phyloP scores from a whole-genome alignment of 306 rosid genomes.

The Alnus rubra region DNA sequence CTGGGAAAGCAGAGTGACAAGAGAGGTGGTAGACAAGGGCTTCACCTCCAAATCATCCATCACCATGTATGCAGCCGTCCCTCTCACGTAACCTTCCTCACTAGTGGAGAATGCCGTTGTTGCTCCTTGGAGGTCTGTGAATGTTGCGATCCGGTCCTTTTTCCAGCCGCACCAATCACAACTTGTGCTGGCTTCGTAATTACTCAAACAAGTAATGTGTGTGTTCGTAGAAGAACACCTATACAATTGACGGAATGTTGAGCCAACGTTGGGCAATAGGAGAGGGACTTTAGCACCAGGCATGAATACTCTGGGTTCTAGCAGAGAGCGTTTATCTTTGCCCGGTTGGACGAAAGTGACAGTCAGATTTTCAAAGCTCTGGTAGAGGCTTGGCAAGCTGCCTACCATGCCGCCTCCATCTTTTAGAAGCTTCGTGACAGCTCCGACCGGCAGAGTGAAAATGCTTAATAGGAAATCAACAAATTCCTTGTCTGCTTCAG shows the following conservation, averaged over 20 bases:
- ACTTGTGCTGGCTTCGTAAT: neutral
- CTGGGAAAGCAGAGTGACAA: slow-evolving; percentile 12
- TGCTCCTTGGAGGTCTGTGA: neutral
- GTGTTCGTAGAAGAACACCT: neutral
- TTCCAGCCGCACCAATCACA: neutral
- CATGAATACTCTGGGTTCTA: slow-evolving; percentile 6
- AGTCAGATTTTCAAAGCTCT: slow-evolving; percentile 15
- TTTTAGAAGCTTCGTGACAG: neutral
- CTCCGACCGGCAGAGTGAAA: slow-evolving; percentile 14
- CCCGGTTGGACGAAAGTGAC: neutral
- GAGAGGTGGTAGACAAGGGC: slow-evolving; percentile 20
- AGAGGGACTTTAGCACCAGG: neutral
- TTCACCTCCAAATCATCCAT: slow-evolving; percentile 38
- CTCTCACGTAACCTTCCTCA: slow-evolving; percentile 30
- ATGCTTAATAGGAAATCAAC: slow-evolving; percentile 27
- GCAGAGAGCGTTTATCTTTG: neutral
- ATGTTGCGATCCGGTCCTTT: neutral
- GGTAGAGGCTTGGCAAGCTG: neutral
- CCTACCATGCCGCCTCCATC: neutral
- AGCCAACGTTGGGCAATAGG: neutral
- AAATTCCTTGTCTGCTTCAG: slow-evolving; percentile 16
- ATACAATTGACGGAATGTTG: neutral
- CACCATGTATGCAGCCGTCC: slow-evolving; percentile 34
- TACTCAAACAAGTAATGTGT: neutral
- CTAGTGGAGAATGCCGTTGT: neutral